These are phyloP conservation scores for Geum urbanum DNA, from an alignment of 306 rosid species.

Conservation along the genomic window DNA sequence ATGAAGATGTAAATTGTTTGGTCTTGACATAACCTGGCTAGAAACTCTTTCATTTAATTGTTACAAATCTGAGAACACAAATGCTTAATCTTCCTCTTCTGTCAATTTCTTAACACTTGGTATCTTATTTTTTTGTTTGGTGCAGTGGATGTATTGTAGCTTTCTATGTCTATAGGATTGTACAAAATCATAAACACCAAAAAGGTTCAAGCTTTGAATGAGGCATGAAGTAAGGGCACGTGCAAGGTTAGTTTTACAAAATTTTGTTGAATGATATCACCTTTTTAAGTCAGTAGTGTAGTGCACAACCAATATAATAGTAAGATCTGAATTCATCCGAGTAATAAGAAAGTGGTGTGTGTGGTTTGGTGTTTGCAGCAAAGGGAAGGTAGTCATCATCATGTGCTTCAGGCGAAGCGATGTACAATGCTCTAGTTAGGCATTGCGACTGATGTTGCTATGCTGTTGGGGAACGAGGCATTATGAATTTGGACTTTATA, in stretches of 20 bases:
- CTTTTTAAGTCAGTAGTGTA: background rate
- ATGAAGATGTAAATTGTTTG: background rate
- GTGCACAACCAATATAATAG: background rate
- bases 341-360: background rate
- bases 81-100: background rate
- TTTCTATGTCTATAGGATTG: constrained; percentile 58
- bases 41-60: background rate
- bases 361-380: background rate
- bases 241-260: constrained; percentile 33
- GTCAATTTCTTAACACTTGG: background rate
- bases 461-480: background rate
- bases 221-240: constrained; percentile 42
- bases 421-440: constrained; percentile 61
- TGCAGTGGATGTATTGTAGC: constrained; percentile 74
- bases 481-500: background rate
- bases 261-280: background rate
- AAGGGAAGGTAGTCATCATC: background rate
- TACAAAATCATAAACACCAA: constrained; percentile 37
- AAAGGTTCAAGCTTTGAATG: constrained; percentile 43
- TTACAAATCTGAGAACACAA: background rate
- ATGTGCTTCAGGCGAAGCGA: constrained; percentile 48
- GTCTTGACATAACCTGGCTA: background rate
- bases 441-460: background rate
- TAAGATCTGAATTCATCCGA: background rate
- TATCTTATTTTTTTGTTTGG: background rate